phyloP scores from a whole-genome alignment of 495 filamentous ascomycete species.

The Penicillium pancosmium region DNA sequence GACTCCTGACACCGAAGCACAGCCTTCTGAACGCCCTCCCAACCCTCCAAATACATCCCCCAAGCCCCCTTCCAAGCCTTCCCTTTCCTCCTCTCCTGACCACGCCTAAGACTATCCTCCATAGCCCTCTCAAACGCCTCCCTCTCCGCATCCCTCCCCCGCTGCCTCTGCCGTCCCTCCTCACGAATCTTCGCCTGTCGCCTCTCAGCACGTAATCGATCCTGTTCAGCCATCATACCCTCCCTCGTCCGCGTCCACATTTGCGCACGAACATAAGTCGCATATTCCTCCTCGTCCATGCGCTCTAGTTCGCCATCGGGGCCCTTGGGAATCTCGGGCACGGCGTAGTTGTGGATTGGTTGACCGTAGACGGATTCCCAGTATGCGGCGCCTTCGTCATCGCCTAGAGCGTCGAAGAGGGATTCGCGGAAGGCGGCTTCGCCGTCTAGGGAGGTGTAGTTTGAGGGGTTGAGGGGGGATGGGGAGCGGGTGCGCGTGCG shows the following conservation, averaged over 20 bases:
- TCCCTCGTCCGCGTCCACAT: constrained; percentile 92
- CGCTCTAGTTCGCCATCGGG: constrained; percentile 68
- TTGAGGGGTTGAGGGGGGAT: constrained; percentile 37
- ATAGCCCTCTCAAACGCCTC: constrained; percentile 46
- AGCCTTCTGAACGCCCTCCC: constrained; percentile 58
- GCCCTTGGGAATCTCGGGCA: constrained; percentile 37
- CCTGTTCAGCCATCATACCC: constrained; percentile 65
- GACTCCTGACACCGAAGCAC: constrained; percentile 6
- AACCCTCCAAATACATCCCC: constrained; percentile 64
- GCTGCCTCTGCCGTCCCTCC: constrained; percentile 35
- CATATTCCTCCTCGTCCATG: constrained; percentile 93
- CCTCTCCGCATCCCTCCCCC: constrained; percentile 29
- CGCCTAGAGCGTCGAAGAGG: constrained; percentile 98
- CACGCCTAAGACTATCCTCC: constrained; percentile 56
- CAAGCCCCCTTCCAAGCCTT: constrained; percentile 58
- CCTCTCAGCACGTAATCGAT: constrained; percentile 61
- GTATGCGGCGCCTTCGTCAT: constrained; percentile 94
- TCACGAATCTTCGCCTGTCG: constrained; percentile 44
- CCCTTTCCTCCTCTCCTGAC: constrained; percentile 48
- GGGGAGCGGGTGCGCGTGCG: constrained; percentile 12
- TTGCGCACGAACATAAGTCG: constrained; percentile 73
- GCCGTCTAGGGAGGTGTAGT: constrained; percentile 46
- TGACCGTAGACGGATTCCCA: constrained; percentile 96
- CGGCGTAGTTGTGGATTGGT: constrained; percentile 72
- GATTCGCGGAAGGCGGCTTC: constrained; percentile 85